Conservation (phyloP, 2,329 filamentous ascomycete species). For the Penicillium palitans region DNA sequence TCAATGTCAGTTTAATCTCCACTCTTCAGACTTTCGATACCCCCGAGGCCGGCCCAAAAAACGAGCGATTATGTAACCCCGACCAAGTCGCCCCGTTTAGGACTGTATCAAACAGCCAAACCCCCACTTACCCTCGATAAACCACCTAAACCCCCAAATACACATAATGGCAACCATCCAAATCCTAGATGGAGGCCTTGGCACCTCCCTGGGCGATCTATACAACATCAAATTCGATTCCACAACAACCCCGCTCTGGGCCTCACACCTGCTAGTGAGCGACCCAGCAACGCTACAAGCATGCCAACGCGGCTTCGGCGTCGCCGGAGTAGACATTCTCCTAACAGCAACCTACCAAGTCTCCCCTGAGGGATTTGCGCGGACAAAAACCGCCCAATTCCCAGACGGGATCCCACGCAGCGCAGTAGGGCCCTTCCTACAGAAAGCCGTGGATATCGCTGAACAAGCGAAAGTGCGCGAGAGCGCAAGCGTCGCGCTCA, state of each 20-base stretch:
- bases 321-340: slow-evolving; percentile 61
- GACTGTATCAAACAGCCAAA: slow-evolving; percentile 2
- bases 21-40: not conserved
- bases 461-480: slow-evolving; percentile 31
- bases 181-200: slow-evolving; percentile 66
- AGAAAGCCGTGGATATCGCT: slow-evolving; percentile 41
- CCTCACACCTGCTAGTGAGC: slow-evolving; percentile 63
- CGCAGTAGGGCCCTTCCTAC: slow-evolving; percentile 47
- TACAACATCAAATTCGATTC: slow-evolving; percentile 55
- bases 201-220: slow-evolving; percentile 63
- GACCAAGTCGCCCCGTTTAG: not conserved
- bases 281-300: slow-evolving; percentile 53
- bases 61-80: slow-evolving; percentile 2
- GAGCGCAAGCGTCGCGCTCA: slow-evolving; percentile 49
- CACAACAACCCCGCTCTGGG: slow-evolving; percentile 61
- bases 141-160: not conserved
- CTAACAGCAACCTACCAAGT: slow-evolving; percentile 69
- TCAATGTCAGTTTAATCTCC: not conserved
- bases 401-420: slow-evolving; percentile 47
- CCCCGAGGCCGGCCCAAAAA: slow-evolving; percentile 1
- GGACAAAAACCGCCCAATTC: slow-evolving; percentile 47
- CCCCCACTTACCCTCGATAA: slow-evolving; percentile 9
- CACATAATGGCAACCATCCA: slow-evolving; percentile 41
- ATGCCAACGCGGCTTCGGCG: slow-evolving; percentile 59
- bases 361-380: slow-evolving; percentile 57